Conservation (phyloP, 2,329 filamentous ascomycete species). For the Cercospora sojina region DNA sequence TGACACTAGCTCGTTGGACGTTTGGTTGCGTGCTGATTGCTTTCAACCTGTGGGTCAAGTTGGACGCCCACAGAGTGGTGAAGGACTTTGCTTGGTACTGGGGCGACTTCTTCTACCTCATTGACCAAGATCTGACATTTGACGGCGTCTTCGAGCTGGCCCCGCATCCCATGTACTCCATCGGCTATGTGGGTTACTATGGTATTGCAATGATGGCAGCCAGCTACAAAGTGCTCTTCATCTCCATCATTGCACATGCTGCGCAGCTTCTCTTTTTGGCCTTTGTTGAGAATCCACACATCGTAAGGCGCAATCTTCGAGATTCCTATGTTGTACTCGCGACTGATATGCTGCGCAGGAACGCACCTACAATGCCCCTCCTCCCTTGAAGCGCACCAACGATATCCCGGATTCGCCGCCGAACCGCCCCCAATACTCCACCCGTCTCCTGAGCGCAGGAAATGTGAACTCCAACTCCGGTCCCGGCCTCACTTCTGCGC, state of each 20-base stretch:
- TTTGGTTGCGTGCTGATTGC: constrained; percentile 75
- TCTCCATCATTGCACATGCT: constrained; percentile 90
- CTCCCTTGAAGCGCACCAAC: constrained; percentile 58
- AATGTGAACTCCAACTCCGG: constrained; percentile 40
- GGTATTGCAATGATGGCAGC: constrained; percentile 97
- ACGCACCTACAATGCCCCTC: constrained; percentile 90
- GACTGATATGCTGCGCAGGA: constrained; percentile 47
- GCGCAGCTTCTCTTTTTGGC: constrained; percentile 92
- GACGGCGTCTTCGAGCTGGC: constrained; percentile 99
- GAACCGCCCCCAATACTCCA: constrained; percentile 42
- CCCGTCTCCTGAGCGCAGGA: constrained; percentile 41
- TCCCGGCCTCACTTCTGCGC: constrained; percentile 51
- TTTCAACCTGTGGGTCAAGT: constrained; percentile 98
- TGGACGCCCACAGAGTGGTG: constrained; percentile 95
- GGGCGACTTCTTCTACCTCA: constrained; percentile 98
- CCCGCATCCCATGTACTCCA: constrained; percentile 97
- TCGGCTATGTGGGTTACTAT: constrained; percentile 96
- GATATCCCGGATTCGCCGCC: constrained; percentile 43
- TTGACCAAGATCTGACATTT: constrained; percentile 96
- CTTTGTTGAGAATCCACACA: constrained; percentile 92
- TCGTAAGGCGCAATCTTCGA: constrained; percentile 44
- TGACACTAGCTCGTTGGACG: constrained; percentile 74
- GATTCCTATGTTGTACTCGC: not conserved
- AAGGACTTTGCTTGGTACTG: constrained; percentile 99
- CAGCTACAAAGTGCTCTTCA: constrained; percentile 95